Evolutionary conservation across 1,284 basidiomycete genomes (phyloP).

Genomic region (Violaceomyces palustris): DNA sequence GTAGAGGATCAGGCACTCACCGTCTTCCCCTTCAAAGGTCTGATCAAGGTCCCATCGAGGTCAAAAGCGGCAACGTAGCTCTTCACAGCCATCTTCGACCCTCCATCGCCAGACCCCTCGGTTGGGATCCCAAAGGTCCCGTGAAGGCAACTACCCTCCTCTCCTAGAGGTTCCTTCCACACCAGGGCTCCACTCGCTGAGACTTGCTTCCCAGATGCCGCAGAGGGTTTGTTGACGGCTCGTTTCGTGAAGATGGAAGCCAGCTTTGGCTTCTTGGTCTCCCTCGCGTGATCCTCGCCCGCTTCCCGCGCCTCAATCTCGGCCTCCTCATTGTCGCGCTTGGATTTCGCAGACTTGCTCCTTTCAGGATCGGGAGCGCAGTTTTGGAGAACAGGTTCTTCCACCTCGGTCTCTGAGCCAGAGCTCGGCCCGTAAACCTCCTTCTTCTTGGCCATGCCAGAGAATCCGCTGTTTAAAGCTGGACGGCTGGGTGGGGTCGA

Average conservation of each 20-base stretch:
- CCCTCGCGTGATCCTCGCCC: too few species aligned
- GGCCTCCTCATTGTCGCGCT: too few species aligned
- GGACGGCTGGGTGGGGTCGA: too few species aligned
- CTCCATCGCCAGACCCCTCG: not conserved
- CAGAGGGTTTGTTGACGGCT: not conserved
- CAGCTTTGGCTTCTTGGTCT: constrained; percentile 9
- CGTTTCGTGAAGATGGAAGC: constrained; percentile 15
- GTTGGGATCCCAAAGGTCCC: constrained; percentile 14
- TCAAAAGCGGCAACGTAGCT: constrained; percentile 36
- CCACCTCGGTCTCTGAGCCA: too few species aligned
- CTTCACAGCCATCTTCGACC: not conserved
- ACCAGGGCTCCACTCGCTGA: not conserved
- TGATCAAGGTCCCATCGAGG: constrained; percentile 38
- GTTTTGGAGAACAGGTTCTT: too few species aligned
- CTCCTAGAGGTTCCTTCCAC: constrained; percentile 20
- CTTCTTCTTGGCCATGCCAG: too few species aligned
- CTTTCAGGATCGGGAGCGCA: too few species aligned
- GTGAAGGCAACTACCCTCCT: constrained; percentile 15
- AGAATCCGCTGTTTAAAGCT: too few species aligned
- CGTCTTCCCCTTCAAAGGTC: constrained; percentile 21
- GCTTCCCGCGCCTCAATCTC: too few species aligned
- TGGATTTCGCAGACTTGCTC: too few species aligned
- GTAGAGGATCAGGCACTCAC: too few species aligned
- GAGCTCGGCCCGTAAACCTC: too few species aligned
- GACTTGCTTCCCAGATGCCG: not conserved